A percentile compares a stretch with the other conserved stretches of the same genome.
Conservation (phyloP, 805 yeast species). For the Barnettozyma sucrosica region DNA sequence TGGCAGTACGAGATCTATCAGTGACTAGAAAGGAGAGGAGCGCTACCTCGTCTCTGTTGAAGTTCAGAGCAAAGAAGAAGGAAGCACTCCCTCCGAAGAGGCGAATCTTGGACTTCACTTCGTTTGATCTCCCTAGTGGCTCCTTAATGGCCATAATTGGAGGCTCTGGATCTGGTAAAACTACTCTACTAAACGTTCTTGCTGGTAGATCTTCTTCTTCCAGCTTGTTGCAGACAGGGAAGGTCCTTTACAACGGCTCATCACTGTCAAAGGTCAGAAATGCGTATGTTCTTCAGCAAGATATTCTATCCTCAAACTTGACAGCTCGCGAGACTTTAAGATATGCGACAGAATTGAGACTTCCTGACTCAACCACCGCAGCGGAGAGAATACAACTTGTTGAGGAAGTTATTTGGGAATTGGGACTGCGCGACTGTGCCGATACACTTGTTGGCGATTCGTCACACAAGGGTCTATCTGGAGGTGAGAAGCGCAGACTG, state of each 20-base stretch:
- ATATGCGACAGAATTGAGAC: slow-evolving; percentile 68
- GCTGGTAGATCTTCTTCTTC: slow-evolving; percentile 44
- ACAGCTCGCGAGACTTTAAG: slow-evolving; percentile 68
- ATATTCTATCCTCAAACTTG: slow-evolving; percentile 62
- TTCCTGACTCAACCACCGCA: slow-evolving; percentile 41
- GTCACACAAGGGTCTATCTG: slow-evolving; percentile 58
- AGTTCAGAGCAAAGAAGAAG: neutral
- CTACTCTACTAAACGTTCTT: slow-evolving; percentile 66
- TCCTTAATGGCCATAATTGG: slow-evolving; percentile 79
- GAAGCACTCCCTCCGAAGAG: neutral
- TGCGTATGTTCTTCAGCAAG: slow-evolving; percentile 75
- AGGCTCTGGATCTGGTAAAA: slow-evolving; percentile 86
- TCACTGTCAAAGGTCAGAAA: slow-evolving; percentile 21
- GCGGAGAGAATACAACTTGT: slow-evolving; percentile 46
- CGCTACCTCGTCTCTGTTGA: neutral
- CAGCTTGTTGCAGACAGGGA: slow-evolving; percentile 37
- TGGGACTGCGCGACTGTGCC: slow-evolving; percentile 67
- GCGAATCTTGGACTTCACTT: slow-evolving; percentile 30
- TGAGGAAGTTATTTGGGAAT: slow-evolving; percentile 54
- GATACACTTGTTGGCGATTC: slow-evolving; percentile 57
- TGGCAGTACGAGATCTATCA: slow-evolving; percentile 8
- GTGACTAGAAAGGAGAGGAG: slow-evolving; percentile 1
- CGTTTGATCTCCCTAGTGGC: slow-evolving; percentile 60
- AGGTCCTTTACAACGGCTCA: slow-evolving; percentile 31
- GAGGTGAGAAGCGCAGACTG: slow-evolving; percentile 79